Evolutionary conservation across 2,329 filamentous ascomycete genomes (phyloP).

Genomic region (Colletotrichum sp.): DNA sequence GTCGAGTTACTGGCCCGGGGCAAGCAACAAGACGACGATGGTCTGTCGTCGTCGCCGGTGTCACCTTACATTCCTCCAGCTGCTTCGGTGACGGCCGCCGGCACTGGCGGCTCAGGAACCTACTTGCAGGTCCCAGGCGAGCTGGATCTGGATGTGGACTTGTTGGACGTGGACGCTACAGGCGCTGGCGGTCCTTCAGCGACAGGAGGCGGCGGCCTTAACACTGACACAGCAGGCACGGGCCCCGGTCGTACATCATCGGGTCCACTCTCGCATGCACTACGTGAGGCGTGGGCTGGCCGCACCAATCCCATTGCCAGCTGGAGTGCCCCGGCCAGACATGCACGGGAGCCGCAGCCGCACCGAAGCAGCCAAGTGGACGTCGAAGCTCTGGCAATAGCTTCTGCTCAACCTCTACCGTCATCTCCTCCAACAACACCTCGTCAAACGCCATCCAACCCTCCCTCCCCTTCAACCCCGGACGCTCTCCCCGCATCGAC

Average conservation of each 20-base stretch:
- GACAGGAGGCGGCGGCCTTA: slow-evolving; percentile 30
- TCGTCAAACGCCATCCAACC: slow-evolving; percentile 34
- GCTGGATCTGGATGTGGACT: not conserved
- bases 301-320: slow-evolving; percentile 10
- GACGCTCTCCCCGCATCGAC: slow-evolving; percentile 34
- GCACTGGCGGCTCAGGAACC: slow-evolving; percentile 7
- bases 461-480: slow-evolving; percentile 29
- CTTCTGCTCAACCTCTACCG: slow-evolving; percentile 44
- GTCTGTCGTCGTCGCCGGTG: slow-evolving; percentile 14
- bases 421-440: slow-evolving; percentile 45
- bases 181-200: slow-evolving; percentile 25
- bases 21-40: slow-evolving; percentile 25
- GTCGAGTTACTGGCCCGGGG: slow-evolving; percentile 54
- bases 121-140: slow-evolving; percentile 28
- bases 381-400: slow-evolving; percentile 36
- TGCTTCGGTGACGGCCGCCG: slow-evolving; percentile 18
- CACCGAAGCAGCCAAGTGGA: slow-evolving; percentile 20
- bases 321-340: slow-evolving; percentile 6
- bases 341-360: slow-evolving; percentile 17
- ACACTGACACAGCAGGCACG: slow-evolving; percentile 22
- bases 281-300: not conserved
- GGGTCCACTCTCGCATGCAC: slow-evolving; percentile 13
- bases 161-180: not conserved
- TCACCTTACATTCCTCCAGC: slow-evolving; percentile 15
- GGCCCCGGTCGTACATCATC: slow-evolving; percentile 20